Base-by-base conservation (phyloP, 225 moss, liverwort and hornwort species). In the Bryum argenteum region DNA sequence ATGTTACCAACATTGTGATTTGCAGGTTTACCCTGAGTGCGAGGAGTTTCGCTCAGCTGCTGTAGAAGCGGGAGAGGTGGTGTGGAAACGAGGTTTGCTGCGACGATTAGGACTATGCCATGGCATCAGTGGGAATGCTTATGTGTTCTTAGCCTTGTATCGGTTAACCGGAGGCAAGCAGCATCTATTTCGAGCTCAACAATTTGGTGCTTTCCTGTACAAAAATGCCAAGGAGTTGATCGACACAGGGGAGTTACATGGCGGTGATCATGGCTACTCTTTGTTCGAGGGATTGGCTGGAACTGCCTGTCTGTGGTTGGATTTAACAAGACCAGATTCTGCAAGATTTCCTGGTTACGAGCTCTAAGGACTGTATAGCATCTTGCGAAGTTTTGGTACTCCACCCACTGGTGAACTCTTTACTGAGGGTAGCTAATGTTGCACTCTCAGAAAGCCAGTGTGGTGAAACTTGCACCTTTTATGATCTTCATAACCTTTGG, bases 271-370 rank as follows among this genome's bases (percentile, higher is more conserved):
- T 73, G 85, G 82, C 9, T 86, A 91, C 81, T 96, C 96, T 33
- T 75, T 96, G 51, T 91, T 83, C 64, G 96, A 96, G 85, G 96
- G 96, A 42, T 83, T 90, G 74, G 92, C 96, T 64, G 94, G 96
- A 70, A 97, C 94, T 5, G 86, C 91, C 14, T 97, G 89, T 72
- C 81, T 98, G 16, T 98, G 90, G 92, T 82, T 98, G 47, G 94
- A 98, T 80, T 81, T 86, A 70, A 79, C 88, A 7, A 82, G 76
- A 78, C 86, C 90, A 8, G 84, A 78, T 45, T 70, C 81, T 54
- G 89, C 94, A 19, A 79, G 77, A 64, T 98, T 94, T 71, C 94
- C 92, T 71, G 94, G 89, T 65, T 98, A 88, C 65, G 94, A 98
- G 57, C 70, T 98, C 20, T 82, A 47, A 78, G n/a, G 11, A 13